These are phyloP conservation scores for Coniochaeta pulveracea DNA, from an alignment of 2,329 filamentous ascomycete species.

Conservation along the genomic window DNA sequence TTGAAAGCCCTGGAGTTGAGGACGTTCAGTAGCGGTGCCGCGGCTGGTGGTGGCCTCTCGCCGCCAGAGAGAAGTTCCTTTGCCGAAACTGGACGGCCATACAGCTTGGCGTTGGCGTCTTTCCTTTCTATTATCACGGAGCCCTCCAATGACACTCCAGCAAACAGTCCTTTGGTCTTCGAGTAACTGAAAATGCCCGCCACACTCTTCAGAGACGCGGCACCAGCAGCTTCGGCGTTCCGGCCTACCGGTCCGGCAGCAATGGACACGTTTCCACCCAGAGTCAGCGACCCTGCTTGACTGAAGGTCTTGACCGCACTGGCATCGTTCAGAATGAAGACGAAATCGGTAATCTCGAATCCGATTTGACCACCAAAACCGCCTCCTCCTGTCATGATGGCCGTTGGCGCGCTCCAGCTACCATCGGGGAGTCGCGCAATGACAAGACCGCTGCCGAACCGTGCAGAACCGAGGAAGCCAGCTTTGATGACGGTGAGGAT, in stretches of 20 bases:
- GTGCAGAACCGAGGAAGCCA: conserved; percentile 72
- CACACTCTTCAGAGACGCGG: conserved; percentile 79
- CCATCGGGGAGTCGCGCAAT: conserved; percentile 70
- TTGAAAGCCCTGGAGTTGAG: conserved; percentile 79
- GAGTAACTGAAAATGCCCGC: conserved; percentile 94
- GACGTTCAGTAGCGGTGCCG: conserved; percentile 73
- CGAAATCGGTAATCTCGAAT: conserved; percentile 85
- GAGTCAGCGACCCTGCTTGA: conserved; percentile 79
- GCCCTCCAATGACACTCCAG: conserved; percentile 88
- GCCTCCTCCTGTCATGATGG: conserved; percentile 69
- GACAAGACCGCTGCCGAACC: conserved; percentile 73
- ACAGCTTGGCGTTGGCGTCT: conserved; percentile 95
- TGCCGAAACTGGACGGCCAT: conserved; percentile 73
- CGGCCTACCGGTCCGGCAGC: conserved; percentile 88
- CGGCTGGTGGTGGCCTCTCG: conserved; percentile 67
- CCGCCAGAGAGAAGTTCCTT: conserved; percentile 69
- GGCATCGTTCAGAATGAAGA: conserved; percentile 94
- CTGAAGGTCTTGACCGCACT: conserved; percentile 87
- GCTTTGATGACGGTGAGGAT: conserved; percentile 81
- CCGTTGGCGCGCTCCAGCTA: conserved; percentile 70
- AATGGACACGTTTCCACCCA: conserved; percentile 93
- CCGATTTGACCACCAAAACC: conserved; percentile 81
- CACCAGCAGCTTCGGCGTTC: conserved; percentile 92
- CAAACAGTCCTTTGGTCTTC: conserved; percentile 95
- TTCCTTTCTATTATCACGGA: conserved; percentile 87